Conservation (phyloP, 2,329 filamentous ascomycete genomes). For the Scopulariopsis brevicaulis region DNA sequence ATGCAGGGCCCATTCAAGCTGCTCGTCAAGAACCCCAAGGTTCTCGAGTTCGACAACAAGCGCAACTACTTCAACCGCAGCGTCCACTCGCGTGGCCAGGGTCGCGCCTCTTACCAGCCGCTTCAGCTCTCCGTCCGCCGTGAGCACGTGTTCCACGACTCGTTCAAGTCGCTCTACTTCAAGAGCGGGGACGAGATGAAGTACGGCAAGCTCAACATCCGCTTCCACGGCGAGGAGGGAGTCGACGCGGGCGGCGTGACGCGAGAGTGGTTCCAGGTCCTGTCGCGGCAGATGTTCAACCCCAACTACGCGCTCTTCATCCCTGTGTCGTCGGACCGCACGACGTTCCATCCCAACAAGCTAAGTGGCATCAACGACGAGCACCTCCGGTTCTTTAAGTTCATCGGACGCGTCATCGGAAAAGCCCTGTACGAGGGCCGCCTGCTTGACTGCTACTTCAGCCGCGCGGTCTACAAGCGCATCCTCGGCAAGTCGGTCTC, state of each 20-base stretch:
- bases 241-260: conserved; percentile 96
- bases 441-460: conserved; percentile 96
- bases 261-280: conserved; percentile 97
- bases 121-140: conserved; percentile 84
- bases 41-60: conserved; percentile 98
- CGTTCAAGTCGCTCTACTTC: conserved; percentile 96
- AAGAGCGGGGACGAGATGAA: conserved; percentile 97
- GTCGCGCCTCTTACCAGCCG: conserved; percentile 56
- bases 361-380: conserved; percentile 90
- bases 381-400: conserved; percentile 97
- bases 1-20: conserved; percentile 98
- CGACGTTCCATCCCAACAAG: conserved; percentile 97
- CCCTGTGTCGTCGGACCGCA: conserved; percentile 91
- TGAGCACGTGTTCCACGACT: conserved; percentile 95
- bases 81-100: conserved; percentile 62
- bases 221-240: conserved; percentile 94
- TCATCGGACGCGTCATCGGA: conserved; percentile 95
- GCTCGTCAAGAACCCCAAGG: conserved; percentile 96
- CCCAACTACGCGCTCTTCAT: conserved; percentile 95
- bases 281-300: conserved; percentile 97
- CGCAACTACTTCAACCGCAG: conserved; percentile 97
- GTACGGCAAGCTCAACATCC: conserved; percentile 94
- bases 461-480: conserved; percentile 94
- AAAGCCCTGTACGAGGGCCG: conserved; percentile 96
- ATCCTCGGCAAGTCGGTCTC: conserved; percentile 92